Conservation (phyloP, 2,329 filamentous ascomycete genomes). For the Emmonsiellopsis sp. region DNA sequence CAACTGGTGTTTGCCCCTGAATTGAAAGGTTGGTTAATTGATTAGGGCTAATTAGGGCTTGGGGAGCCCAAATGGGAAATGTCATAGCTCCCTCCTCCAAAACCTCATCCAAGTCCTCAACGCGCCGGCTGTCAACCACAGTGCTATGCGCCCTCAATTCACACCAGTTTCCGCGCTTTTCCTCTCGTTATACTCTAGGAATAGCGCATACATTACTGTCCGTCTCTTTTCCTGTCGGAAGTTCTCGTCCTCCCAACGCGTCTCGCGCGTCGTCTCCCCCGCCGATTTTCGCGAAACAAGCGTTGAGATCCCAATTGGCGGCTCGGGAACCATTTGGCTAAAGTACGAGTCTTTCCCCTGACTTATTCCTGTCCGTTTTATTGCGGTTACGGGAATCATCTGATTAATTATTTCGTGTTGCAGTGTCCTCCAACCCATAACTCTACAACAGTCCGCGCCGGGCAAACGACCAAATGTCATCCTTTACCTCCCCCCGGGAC, state of each 20-base stretch:
- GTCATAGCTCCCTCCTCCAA: not conserved
- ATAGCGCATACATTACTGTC: not conserved
- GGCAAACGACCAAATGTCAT: constrained; percentile 20
- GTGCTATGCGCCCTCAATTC: constrained; percentile 17
- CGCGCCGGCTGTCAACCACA: constrained; percentile 6
- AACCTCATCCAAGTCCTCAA: not conserved
- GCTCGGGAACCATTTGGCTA: constrained; percentile 19
- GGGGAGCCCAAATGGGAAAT: too few species aligned
- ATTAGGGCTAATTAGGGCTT: too few species aligned
- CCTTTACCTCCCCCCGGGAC: constrained; percentile 29
- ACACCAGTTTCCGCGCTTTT: not conserved
- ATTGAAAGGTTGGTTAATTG: too few species aligned
- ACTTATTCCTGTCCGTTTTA: not conserved
- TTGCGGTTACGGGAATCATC: not conserved
- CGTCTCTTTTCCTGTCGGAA: constrained; percentile 2
- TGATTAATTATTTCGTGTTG: not conserved
- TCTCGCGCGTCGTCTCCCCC: not conserved
- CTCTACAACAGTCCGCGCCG: not conserved
- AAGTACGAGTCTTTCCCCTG: constrained; percentile 12
- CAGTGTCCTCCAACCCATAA: constrained; percentile 2
- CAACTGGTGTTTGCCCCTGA: too few species aligned
- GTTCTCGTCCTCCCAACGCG: constrained; percentile 9
- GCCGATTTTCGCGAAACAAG: constrained; percentile 13
- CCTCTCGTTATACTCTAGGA: not conserved
- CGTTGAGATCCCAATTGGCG: constrained; percentile 19